Conservation (phyloP, 164 flowering plant species). For the Nymphaea thermarum region DNA sequence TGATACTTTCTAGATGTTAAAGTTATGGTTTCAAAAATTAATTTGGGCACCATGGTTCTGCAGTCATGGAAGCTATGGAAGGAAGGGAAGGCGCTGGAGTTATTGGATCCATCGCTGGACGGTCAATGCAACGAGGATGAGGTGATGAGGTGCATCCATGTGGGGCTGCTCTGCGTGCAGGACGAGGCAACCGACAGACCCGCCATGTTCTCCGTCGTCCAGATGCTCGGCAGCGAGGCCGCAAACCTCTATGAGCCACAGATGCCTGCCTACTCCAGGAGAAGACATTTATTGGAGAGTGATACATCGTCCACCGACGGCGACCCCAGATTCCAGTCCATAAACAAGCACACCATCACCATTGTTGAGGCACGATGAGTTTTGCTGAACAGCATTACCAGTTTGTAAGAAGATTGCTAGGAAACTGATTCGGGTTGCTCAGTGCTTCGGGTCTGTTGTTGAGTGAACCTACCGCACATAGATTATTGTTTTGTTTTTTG, state of each 20-base stretch:
- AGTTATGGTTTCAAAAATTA: no score
- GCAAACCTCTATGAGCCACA: background rate
- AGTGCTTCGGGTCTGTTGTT: no score
- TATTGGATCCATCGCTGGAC: constrained; percentile 5
- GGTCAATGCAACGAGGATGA: background rate
- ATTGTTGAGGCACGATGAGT: background rate
- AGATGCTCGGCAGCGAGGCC: constrained; percentile 6
- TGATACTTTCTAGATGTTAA: no score
- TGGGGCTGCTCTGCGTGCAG: constrained; percentile 11
- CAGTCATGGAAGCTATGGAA: constrained; percentile 11
- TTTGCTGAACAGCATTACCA: no score
- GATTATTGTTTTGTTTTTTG: no score
- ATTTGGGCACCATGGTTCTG: background rate
- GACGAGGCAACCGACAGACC: constrained; percentile 10
- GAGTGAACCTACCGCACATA: no score
- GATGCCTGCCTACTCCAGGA: background rate
- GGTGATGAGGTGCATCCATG: constrained; percentile 8
- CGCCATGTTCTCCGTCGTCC: constrained; percentile 6
- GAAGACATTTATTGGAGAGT: background rate
- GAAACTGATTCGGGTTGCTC: no score
- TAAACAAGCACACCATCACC: background rate
- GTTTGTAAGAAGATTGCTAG: no score
- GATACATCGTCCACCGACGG: background rate
- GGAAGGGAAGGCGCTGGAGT: constrained; percentile 4
- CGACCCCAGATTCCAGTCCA: background rate